phyloP scores from a whole-genome alignment of 139 green algal genomes.

The Chlamydomonas asymmetrica region DNA sequence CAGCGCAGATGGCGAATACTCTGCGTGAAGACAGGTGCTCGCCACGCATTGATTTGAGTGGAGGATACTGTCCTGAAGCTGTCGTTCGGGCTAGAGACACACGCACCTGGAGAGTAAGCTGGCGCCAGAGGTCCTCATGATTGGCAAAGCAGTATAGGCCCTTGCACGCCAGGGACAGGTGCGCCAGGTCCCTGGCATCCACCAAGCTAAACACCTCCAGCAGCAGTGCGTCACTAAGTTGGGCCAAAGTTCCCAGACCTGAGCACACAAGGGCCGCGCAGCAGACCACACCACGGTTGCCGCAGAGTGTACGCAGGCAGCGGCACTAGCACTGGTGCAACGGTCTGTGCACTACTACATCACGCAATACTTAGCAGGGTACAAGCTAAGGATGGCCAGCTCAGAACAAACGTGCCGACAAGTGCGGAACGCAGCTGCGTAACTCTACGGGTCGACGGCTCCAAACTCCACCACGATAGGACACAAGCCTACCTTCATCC shows the following conservation, averaged over 20 bases:
- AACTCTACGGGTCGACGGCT: neutral
- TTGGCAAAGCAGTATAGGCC: constrained; percentile 80
- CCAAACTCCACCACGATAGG: neutral
- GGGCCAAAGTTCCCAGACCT: constrained; percentile 76
- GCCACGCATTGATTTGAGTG: too few species aligned
- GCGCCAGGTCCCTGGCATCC: constrained; percentile 44
- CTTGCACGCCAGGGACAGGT: constrained; percentile 49
- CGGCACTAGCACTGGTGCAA: neutral
- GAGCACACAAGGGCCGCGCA: neutral
- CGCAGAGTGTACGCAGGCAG: too few species aligned
- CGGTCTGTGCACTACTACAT: constrained; percentile 1
- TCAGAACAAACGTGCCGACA: neutral
- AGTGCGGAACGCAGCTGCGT: neutral
- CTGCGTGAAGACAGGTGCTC: too few species aligned
- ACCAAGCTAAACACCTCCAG: constrained; percentile 67
- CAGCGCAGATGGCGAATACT: too few species aligned
- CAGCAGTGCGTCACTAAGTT: constrained; percentile 77
- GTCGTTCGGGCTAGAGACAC: too few species aligned
- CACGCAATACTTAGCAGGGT: neutral
- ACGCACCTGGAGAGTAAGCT: too few species aligned
- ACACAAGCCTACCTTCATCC: constrained; percentile 25
- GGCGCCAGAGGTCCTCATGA: constrained; percentile 90
- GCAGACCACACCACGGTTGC: neutral
- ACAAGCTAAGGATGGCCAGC: neutral
- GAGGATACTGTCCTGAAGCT: too few species aligned